phyloP scores from a whole-genome alignment of 106 monocot genomes.

The Amphibolis antarctica region DNA sequence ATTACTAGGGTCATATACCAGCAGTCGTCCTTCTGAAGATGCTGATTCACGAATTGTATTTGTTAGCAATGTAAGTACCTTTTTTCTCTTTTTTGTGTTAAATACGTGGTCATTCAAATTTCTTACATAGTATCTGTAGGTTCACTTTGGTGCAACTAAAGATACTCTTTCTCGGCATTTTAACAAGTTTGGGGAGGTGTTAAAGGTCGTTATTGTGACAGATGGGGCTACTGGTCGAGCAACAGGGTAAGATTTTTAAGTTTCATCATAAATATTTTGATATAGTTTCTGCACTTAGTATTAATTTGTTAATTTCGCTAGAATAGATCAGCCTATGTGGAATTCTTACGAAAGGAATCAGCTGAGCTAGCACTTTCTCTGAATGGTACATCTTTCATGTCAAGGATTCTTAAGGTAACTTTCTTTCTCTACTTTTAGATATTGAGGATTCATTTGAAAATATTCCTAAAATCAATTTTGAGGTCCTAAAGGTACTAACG shows the following conservation, averaged over 20 bases:
- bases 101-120: background rate
- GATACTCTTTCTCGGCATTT: conserved; percentile 85
- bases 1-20: conserved; percentile 17
- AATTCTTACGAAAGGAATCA: conserved; percentile 90
- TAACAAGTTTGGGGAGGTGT: conserved; percentile 92
- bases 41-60: conserved; percentile 25
- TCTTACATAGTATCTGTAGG: conserved; percentile 15
- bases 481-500: too few relatives aligned
- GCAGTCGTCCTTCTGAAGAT: conserved; percentile 17
- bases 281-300: background rate
- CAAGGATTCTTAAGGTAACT: conserved; percentile 78
- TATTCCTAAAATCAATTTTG: too few relatives aligned
- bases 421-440: background rate
- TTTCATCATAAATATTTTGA: background rate
- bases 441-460: background rate
- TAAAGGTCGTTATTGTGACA: conserved; percentile 77
- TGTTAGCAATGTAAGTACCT: conserved; percentile 18
- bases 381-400: conserved; percentile 95
- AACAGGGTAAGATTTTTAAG: conserved; percentile 40
- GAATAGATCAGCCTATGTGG: conserved; percentile 91
- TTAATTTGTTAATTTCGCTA: background rate
- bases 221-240: conserved; percentile 84
- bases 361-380: conserved; percentile 77
- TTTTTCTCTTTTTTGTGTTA: background rate
- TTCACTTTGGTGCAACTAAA: conserved; percentile 90